A percentile compares a stretch with the other conserved stretches of the same genome.
These are phyloP conservation scores for Vitis rotundifolia DNA, from an alignment of 164 flowering plant species.

Conservation along the genomic window DNA sequence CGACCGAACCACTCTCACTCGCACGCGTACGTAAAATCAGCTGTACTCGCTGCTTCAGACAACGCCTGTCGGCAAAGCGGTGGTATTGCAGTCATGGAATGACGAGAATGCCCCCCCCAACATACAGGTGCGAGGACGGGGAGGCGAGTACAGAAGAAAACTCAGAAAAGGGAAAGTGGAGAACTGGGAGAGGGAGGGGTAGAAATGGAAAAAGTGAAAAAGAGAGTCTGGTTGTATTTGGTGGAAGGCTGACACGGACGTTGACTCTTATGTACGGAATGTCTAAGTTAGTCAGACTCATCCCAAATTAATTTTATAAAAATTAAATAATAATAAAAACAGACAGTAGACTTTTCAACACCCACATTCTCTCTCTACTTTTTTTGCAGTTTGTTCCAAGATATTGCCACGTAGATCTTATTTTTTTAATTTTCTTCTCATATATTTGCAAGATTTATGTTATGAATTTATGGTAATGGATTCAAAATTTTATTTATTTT, in stretches of 20 bases:
- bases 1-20: background rate
- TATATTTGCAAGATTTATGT: too few species aligned
- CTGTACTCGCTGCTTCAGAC: background rate
- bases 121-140: too few species aligned
- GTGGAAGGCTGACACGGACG: conserved; percentile 24
- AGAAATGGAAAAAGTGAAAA: background rate
- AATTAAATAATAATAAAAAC: background rate
- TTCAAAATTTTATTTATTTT: too few species aligned
- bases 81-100: too few species aligned
- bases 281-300: conserved; percentile 15
- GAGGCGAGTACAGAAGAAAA: background rate
- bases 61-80: too few species aligned
- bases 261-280: conserved; percentile 30
- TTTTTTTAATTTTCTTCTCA: too few species aligned
- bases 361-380: too few species aligned
- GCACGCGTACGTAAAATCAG: background rate
- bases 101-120: too few species aligned
- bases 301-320: background rate
- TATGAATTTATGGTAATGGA: too few species aligned
- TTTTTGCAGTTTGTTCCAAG: too few species aligned
- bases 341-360: background rate
- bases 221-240: conserved; percentile 16
- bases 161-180: background rate
- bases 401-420: too few species aligned
- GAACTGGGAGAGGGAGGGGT: background rate